Evolutionary conservation across 2,329 filamentous ascomycete species (phyloP), one percentile per base, ranked within the genome.

Genomic region (Fusarium compactum): DNA sequence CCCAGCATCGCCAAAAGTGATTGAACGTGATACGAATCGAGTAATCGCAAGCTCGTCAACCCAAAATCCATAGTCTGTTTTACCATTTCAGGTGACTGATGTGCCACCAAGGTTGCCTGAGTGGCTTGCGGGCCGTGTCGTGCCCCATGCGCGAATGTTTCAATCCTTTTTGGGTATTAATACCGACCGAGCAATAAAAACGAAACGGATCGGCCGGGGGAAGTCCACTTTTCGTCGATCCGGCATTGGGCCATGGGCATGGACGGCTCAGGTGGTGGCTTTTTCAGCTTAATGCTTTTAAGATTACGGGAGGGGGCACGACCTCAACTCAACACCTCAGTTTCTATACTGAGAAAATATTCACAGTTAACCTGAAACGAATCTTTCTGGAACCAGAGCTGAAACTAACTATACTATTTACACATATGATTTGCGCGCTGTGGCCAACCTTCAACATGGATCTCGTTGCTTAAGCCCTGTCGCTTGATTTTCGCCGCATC

Each of bases 71-170:
- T 45, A 46, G 62, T 40, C 34, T 66, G 55, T 54, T 66, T 66
- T 54, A 66, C 43, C 29, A 50, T 50, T 67, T 67, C 62, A 61
- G 63, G 63, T 65, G 55, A 62, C 24, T 54, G 62, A 64, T 48
- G 43, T 64, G 58, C 34, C 43, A 24, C 8, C 22, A 55, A 48
- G 57, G 44, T 22, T 47, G 38, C 50, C 45, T 52, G 24, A 40
- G 34, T 62, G 43, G 62, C 63, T 27, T 54, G 63, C 62, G 62
- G 41, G 47, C 63, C 62, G 55, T 44, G 24, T 30, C 12, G 38
- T 48, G 62, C 20, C 25, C 63, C 58, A 32, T 38, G 55, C 47
- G 38, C 30, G 30, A 22, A 27, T 41, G 48, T 67, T 67, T 50
- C 62, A 66, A 61, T 22, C 62, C 38, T 27, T 61, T 50, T 34